Evolutionary conservation across 352 stramenopile genomes (phyloP), one percentile per base, ranked within the genome.

Genomic region (Globisporangium sylvaticum): DNA sequence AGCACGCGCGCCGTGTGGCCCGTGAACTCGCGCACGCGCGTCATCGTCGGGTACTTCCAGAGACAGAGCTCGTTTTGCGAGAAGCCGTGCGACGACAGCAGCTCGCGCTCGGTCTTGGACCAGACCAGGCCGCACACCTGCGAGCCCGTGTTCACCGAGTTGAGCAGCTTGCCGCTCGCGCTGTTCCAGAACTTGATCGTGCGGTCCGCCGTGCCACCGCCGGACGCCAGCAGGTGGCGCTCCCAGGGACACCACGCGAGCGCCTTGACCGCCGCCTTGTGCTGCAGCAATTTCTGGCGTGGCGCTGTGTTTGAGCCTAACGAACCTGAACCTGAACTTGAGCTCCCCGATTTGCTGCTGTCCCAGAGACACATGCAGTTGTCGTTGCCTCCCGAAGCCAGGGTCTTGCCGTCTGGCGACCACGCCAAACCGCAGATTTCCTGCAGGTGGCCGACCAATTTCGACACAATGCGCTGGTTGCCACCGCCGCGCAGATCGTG

Each of bases 171-270:
- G n/a, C 89, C 90, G 22, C 67, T 92, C 18, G 70, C 66, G 1
- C 88, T 77, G 71, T 98, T 97, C 97, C 97, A 99, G 68, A 99
- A 95, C 81, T 99, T 99, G 79, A 99, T 99, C 60, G 81, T 95
- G 54, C 96, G 78, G 79, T 99, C 96, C 15, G 95, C 95, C 32
- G 96, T 98, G 50, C 97, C 97, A 14, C 94, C 97, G 29, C 97
- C 97, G 3, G 92, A 97, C 4, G 96, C 96, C 62, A 99, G 83
- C 10, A 98, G 65, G 67, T 98, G 90, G 20, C 92, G 87, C 67
- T 99, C 87, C 78, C 97, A 97, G 8, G 97, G 97, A 80, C 92
- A 98, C 97, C 97, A 99, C 3, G 96, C 95, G 24, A 99, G 79
- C 12, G 97, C 97, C 77, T 98, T 98, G 20, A 99, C 96, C 6